Conservation (phyloP, 352 stramenopile genomes). For the Pythium dissimile region DNA sequence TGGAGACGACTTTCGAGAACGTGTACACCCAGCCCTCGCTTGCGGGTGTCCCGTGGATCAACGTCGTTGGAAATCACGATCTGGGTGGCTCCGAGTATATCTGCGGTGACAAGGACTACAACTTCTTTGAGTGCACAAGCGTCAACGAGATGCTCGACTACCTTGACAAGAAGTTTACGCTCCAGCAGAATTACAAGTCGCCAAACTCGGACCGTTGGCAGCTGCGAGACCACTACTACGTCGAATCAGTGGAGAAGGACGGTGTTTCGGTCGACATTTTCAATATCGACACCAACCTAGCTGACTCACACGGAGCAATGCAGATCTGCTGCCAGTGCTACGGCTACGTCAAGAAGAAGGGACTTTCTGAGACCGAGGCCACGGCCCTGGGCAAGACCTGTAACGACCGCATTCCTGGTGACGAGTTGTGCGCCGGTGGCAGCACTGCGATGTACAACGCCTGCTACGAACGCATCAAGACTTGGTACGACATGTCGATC, state of each 20-base stretch:
- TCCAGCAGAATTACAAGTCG: constrained; percentile 81
- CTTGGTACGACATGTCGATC: constrained; percentile 78
- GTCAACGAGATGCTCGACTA: constrained; percentile 74
- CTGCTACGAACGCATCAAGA: constrained; percentile 67
- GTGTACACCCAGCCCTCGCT: constrained; percentile 81
- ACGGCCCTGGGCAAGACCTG: constrained; percentile 66
- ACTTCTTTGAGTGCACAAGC: constrained; percentile 76
- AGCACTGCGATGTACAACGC: constrained; percentile 69
- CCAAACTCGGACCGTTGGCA: constrained; percentile 75
- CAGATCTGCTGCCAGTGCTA: constrained; percentile 89
- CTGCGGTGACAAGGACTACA: constrained; percentile 85
- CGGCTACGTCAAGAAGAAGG: constrained; percentile 73
- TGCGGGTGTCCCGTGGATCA: constrained; percentile 78
- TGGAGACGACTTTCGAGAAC: constrained; percentile 83
- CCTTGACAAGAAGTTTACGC: constrained; percentile 78
- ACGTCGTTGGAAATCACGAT: constrained; percentile 87
- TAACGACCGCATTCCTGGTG: constrained; percentile 58
- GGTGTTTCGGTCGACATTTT: constrained; percentile 87
- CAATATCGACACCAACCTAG: constrained; percentile 86
- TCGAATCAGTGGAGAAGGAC: constrained; percentile 71
- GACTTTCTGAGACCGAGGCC: constrained; percentile 34
- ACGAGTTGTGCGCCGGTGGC: constrained; percentile 71
- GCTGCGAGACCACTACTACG: constrained; percentile 83
- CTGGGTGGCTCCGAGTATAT: constrained; percentile 82
- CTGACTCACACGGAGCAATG: constrained; percentile 78